phyloP scores from a whole-genome alignment of 768 basidiomycete species.

The Tulasnella sp. region DNA sequence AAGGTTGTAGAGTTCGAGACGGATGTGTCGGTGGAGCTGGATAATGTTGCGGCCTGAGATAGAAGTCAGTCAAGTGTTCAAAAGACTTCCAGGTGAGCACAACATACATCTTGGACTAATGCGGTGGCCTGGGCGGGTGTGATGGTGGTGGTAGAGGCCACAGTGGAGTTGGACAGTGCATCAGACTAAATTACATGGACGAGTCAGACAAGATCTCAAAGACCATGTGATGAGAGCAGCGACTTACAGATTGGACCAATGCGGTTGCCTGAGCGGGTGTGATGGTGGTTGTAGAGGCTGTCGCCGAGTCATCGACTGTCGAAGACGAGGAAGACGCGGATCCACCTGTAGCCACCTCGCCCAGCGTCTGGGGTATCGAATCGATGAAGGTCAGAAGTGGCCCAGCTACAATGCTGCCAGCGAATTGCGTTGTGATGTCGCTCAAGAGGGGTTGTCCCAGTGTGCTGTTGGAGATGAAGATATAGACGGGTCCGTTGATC shows the following conservation, averaged over 20 bases:
- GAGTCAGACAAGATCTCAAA: neutral
- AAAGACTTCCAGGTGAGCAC: neutral
- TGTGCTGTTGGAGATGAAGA: slow-evolving; percentile 54
- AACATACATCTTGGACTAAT: slow-evolving; percentile 19
- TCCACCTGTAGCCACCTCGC: slow-evolving; percentile 5
- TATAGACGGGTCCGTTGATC: slow-evolving; percentile 61
- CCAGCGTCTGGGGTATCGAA: slow-evolving; percentile 21
- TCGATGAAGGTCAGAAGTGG: slow-evolving; percentile 61
- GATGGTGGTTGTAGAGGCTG: slow-evolving; percentile 16
- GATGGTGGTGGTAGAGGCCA: no score
- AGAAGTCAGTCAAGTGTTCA: neutral
- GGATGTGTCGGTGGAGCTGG: no score
- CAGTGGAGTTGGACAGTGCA: no score
- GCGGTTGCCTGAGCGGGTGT: slow-evolving; percentile 19
- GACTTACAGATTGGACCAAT: slow-evolving; percentile 19
- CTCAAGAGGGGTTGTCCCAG: slow-evolving; percentile 44
- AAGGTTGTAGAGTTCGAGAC: no score
- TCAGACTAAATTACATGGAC: no score
- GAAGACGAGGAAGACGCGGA: slow-evolving; percentile 16
- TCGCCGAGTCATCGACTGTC: slow-evolving; percentile 18
- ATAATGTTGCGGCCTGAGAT: no score
- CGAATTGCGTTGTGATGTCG: slow-evolving; percentile 46
- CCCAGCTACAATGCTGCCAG: slow-evolving; percentile 49
- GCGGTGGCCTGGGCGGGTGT: slow-evolving; percentile 19
- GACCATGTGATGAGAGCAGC: neutral